Evolutionary conservation across 768 basidiomycete genomes (phyloP), one percentile per base, ranked within the genome.

Genomic region (Russula sp.): DNA sequence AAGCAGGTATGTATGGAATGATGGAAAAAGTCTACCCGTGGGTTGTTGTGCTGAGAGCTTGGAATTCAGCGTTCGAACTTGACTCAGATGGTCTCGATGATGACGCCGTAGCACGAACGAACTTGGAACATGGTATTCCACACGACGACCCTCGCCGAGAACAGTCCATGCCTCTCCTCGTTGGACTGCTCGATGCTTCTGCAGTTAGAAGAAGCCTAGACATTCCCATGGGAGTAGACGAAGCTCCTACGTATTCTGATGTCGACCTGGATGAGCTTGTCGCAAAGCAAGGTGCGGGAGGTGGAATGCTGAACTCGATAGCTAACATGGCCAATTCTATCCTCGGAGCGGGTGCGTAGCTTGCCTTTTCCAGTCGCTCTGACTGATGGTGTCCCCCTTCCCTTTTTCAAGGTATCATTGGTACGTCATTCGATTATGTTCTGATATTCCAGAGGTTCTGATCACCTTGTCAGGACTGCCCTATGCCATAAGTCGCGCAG

Each of bases 251-350:
- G 73, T 72, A 63, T 68, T 78, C 73, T 49, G 65, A 80, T 41
- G 65, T 88, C 58, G 79, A 93, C 75, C 72, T 94, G 69, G 82
- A 94, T 60, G 85, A 87, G 63, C 74, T 95, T 35, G 83, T 85
- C 46, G 78, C 80, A 22, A 87, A 87, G 71, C 77, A 78, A 48
- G 78, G 74, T 42, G 81, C 84, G 0, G 88, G 90, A 48, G 90
- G 91, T 22, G 84, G 86, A 0, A 73, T 93, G 76, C 10, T 92
- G 1, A 85, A 90, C 69, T 92, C 90, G 8, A 80, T 91, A 60
- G 88, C 90, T 22, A 90, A 95, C 71, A 97, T 97, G 96, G 90
- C 93, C 22, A 98, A 98, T 71, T 93, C 91, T 2, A 97, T 98
- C 38, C 76, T 98, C 14, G 95, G 95, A 46, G 95, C 95, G 70